Evolutionary conservation across 2,329 filamentous ascomycete genomes (phyloP).

Genomic region (Lithohypha guttulata): DNA sequence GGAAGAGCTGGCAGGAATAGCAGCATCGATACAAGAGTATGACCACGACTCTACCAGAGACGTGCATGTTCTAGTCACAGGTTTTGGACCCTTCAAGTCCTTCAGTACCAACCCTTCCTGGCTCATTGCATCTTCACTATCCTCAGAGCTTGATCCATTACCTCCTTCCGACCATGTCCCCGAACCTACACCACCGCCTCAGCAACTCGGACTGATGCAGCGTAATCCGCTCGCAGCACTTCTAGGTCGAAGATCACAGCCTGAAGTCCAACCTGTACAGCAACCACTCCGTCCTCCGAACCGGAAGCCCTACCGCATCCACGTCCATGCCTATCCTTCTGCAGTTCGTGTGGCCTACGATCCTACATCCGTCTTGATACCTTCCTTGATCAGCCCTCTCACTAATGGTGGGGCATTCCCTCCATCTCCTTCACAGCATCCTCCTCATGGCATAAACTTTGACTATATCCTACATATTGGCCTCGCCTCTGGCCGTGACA

Average conservation of each 20-base stretch:
- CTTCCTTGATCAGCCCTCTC: constrained; percentile 46
- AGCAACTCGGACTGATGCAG: background rate
- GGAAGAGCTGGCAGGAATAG: background rate
- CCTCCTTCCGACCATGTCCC: constrained; percentile 12
- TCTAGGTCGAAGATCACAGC: background rate
- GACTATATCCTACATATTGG: constrained; percentile 70
- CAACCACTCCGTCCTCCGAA: constrained; percentile 9
- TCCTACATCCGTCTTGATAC: constrained; percentile 52
- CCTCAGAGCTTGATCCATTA: constrained; percentile 46
- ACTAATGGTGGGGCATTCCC: constrained; percentile 23
- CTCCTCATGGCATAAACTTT: constrained; percentile 27
- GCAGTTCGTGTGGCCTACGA: constrained; percentile 63
- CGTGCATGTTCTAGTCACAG: constrained; percentile 37
- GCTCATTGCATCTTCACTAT: constrained; percentile 63
- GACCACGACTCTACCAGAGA: constrained; percentile 28
- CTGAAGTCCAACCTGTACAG: background rate
- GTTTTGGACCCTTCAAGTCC: constrained; percentile 59
- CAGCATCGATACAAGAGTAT: background rate
- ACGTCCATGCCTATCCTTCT: constrained; percentile 53
- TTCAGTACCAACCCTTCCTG: constrained; percentile 69
- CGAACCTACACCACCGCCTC: constrained; percentile 20
- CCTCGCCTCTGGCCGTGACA: constrained; percentile 55
- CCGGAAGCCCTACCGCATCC: constrained; percentile 34
- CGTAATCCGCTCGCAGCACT: constrained; percentile 1
- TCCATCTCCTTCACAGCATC: no score